Base-by-base conservation (phyloP, 2,329 filamentous ascomycete species). In the Botrytis hyacinthi region DNA sequence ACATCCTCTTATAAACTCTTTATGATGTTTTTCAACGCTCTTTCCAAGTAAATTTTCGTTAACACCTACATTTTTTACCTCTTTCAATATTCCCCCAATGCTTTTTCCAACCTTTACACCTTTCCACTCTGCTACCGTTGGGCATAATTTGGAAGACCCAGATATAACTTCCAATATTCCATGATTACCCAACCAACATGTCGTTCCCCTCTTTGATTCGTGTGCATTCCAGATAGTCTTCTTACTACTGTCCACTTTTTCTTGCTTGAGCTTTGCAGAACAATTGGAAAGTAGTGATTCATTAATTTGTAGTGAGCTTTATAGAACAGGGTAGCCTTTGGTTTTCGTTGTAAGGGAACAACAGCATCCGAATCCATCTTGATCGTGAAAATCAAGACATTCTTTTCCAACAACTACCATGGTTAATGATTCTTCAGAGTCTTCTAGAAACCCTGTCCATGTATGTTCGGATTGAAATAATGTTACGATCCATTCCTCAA, bases 361-460 rank as follows among this genome's bases (percentile, higher is more conserved):
- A 51, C 63, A 18, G 18, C 71, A 32, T 35, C 71, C 73, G 35
- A 71, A 75, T 16, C 70, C 70, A 63, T 48, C 40, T 35, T 48
- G 42, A 35, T 75, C 29, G 26, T 66, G 46, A 42, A 72, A 75
- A 60, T 74, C 73, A 35, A 76, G 75, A 68, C 75, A 76, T 7
- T 48, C 57, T 26, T 54, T 73, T 9, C 18, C 51, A 29, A 75
- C 48, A 1, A 75, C 51, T 5, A 71, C 75, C 75, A 76, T 74
- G 6, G 71, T 76, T 14, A 73, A 57, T 22, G 68, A 74, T 32
- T 76, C 69, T 65, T 66, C 57, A 5, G 73, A 72, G 48, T 76
- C 74, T 59, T 74, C 37, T 1, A 74, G 26, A 48, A 76, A 73
- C 7, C 73, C 73, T 20, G 74, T 70, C 75, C 74, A 67, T n/a